phyloP scores from a whole-genome alignment of 225 moss, liverwort and hornwort species.

The Anthoceros angustus region DNA sequence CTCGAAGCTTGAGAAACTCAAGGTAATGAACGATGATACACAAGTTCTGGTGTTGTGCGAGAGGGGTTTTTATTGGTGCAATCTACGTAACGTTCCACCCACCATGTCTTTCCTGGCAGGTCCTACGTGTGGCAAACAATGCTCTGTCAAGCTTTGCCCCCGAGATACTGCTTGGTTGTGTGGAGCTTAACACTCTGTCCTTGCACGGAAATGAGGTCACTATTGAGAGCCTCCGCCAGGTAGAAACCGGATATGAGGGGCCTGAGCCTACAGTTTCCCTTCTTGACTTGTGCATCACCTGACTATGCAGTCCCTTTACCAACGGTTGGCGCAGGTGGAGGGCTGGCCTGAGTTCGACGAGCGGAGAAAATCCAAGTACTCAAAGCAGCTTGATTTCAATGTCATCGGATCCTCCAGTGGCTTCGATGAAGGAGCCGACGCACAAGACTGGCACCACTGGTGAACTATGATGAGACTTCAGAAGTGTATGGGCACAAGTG shows the following conservation, averaged over 20 bases:
- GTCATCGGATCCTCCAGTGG: conserved; percentile 80
- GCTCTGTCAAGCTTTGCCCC: conserved; percentile 66
- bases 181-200: conserved; percentile 71
- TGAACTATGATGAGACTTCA: no score
- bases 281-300: not conserved
- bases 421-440: conserved; percentile 96
- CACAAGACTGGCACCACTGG: conserved; percentile 77
- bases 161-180: conserved; percentile 58
- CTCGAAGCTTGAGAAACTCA: conserved; percentile 43
- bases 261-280: not conserved
- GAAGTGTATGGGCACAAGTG: not conserved
- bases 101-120: conserved; percentile 26
- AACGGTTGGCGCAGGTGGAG: conserved; percentile 41
- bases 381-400: conserved; percentile 92
- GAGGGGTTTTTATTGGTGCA: no score
- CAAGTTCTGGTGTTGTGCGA: not conserved
- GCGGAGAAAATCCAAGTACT: conserved; percentile 84
- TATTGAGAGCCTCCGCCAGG: conserved; percentile 84
- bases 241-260: conserved; percentile 7
- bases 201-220: conserved; percentile 88
- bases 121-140: conserved; percentile 63
- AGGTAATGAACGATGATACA: conserved; percentile 23
- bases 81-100: not conserved
- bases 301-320: not conserved
- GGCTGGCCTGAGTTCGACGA: conserved; percentile 86